Base-by-base conservation (phyloP, 2,329 filamentous ascomycete species). In the Aspergillus alliaceus region DNA sequence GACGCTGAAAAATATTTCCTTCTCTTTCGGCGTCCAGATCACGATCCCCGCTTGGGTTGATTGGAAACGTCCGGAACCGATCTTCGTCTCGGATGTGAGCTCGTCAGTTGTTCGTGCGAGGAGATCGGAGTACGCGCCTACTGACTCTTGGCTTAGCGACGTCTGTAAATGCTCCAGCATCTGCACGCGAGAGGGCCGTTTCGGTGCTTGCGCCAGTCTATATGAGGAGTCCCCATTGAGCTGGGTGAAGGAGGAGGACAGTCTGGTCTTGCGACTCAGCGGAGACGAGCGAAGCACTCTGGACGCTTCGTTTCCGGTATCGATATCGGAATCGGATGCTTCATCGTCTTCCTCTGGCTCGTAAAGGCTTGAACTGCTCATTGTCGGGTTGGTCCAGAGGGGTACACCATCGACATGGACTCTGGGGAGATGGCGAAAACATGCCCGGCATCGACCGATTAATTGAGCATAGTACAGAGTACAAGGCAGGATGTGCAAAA, bases 1-100 rank as follows among this genome's bases (percentile, higher is more conserved):
- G 0, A 84, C 82, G 14, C 83, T 78, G 70, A 91, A 96, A 57
- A 96, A 84, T 0, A 78, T 64, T 1, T 82, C 77, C 69, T 96
- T 96, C 68, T 97, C 93, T 1, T 76, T 65, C 0, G 82, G 59
- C 0, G 84, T 86, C 93, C 93, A 98, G 11, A 75, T 64, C 1
- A 87, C 86, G 25, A 85, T 79, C 22, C 91, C 92, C 51, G 92
- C 76, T 65, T 91, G 89, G 2, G 82, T 81, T 34, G 76, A 51
- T 48, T 71, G 57, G 48, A 56, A 81, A 2, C 64, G 54, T n/a
- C 63, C 58, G 8, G 61, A 55, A 29, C 42, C 51, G 20, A 59
- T 59, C 20, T 51, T 56, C 9, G 39, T 42, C 29, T 50, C 20
- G 14, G 56, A 53, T n/a, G 56, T 15, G 15, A 63, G 24, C 27